Evolutionary conservation across 305 asterid genomes (phyloP), one percentile per base, ranked within the genome.

Genomic region (Striga hermonthica): DNA sequence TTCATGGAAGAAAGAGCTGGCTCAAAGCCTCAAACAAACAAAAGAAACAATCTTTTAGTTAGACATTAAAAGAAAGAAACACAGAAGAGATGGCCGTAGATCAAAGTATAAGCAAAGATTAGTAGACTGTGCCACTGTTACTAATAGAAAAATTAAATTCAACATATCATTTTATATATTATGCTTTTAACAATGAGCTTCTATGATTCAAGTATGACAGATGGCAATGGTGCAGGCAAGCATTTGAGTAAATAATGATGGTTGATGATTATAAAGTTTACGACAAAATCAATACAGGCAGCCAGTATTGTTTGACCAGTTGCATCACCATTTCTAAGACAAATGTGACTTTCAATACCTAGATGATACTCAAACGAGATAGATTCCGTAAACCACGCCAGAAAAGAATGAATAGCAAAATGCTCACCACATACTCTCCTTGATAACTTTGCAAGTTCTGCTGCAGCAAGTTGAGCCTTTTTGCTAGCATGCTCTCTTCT

Each of bases 381-480:
- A 49, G 57, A 49, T 38, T 31, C 61, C 37, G 56, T 3, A n/a
- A 45, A 41, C 47, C 64, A 48, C 66, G 53, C 39, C 62, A 11
- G 4, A 13, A 67, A 60, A 54, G 1, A 7, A 14, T 12, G 3
- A 81, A 48, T 40, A 56, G 31, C 72, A 76, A 65, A 62, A 60
- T 73, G 67, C 95, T 81, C 79, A 92, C 98, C 98, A 78, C 97
- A 92, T 48, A 92, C 97, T 61, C 98, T 95, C 78, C 88, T 86
- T 9, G 97, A 92, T 71, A 92, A 80, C 80, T 92, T 92, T 67
- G 91, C 96, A 68, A 92, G 97, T 79, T 92, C 98, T 5, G 98
- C 98, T 14, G 98, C 90, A 69, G 97, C 97, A 76, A 92, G 96
- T 79, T 86, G 88, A 72, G 97, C 98, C 86, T 80, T 92, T 80